Evolutionary conservation across 176 grass and related monocot genomes (phyloP), one percentile per base, ranked within the genome.

Genomic region (Saccharum officinarum): DNA sequence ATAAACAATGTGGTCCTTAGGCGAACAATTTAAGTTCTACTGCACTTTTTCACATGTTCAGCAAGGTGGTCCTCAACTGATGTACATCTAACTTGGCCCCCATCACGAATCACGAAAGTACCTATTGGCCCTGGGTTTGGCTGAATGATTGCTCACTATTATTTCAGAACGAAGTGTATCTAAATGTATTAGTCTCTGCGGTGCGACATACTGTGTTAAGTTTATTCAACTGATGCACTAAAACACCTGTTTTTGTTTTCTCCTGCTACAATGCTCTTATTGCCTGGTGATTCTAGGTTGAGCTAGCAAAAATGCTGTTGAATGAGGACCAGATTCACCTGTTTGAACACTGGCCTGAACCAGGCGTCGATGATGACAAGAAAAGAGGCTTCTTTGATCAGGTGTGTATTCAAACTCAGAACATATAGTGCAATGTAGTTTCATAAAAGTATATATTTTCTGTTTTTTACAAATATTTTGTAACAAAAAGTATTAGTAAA

Each of bases 361-460:
- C 86, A 34, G 91, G 89, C 72, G 65, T 89, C 22, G 86, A 91
- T 18, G 91, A 93, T 76, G 89, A 87, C 61, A 92, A 90, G 66
- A 95, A 94, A 74, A 98, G 50, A 64, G 33, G n/a, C 75, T 98
- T 98, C 67, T 92, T 98, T 80, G 77, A 86, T 38, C 96, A 98
- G 93, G 96, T 98, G 25, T 75, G 26, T 47, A 18, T 20, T 80
- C 59, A 15, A 71, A 69, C 78, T 80, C 81, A 60, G 23, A 36
- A 40, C 57, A 64, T 57, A 36, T 31, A 26, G 70, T 5, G 11
- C 1, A 14, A 10, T 31, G 36, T 17, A 25, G 31, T 71, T 66
- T 55, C 54, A 25, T 18, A 22, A 54, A 26, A 39, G 28, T 42
- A 60, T 23, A 23, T n/a, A 10, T 57, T 57, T 7, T 57, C 0